These are phyloP conservation scores for Piromyces sp. DNA, from an alignment of 192 early-diverging fungal genomes.

Conservation along the genomic window DNA sequence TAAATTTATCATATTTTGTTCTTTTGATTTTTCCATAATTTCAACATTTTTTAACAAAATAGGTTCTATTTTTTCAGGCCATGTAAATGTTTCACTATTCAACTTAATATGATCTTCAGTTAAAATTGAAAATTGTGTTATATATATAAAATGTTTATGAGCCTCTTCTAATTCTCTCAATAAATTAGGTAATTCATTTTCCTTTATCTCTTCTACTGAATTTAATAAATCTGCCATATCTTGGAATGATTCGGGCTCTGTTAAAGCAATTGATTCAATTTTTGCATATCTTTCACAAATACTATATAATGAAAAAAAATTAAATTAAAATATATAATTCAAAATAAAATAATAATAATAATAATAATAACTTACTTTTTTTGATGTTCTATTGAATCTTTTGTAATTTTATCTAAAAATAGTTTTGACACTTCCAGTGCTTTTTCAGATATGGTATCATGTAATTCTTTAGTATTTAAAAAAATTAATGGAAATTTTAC, in stretches of 20 bases:
- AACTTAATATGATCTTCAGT: conserved; percentile 31
- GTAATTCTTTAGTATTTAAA: conserved; percentile 29
- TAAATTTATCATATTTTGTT: conserved; percentile 31
- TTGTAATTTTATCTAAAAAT: conserved; percentile 25
- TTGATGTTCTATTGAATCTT: conserved; percentile 27
- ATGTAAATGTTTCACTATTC: conserved; percentile 41
- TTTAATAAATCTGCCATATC: conserved; percentile 47
- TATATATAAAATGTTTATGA: conserved; percentile 23
- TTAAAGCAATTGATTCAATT: conserved; percentile 27
- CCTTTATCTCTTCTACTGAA: conserved; percentile 28
- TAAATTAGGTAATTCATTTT: conserved; percentile 23
- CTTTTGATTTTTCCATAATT: conserved; percentile 30
- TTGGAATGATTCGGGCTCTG: conserved; percentile 38
- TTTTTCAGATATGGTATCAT: conserved; percentile 15
- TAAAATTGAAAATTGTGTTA: conserved; percentile 36
- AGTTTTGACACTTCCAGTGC: conserved; percentile 20
- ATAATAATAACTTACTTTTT: conserved; percentile 11
- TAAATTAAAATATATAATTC: neutral
- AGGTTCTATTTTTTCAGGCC: conserved; percentile 31
- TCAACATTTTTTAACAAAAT: conserved; percentile 30
- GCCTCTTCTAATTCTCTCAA: conserved; percentile 28
- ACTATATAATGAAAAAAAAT: conserved; percentile 1
- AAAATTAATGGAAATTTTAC: conserved; percentile 32
- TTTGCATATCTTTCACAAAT: conserved; percentile 31
- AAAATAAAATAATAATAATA: conserved; percentile 1